Evolutionary conservation across 164 flowering plant genomes (phyloP), one percentile per base, ranked within the genome.

Genomic region (Buxus sempervirens): DNA sequence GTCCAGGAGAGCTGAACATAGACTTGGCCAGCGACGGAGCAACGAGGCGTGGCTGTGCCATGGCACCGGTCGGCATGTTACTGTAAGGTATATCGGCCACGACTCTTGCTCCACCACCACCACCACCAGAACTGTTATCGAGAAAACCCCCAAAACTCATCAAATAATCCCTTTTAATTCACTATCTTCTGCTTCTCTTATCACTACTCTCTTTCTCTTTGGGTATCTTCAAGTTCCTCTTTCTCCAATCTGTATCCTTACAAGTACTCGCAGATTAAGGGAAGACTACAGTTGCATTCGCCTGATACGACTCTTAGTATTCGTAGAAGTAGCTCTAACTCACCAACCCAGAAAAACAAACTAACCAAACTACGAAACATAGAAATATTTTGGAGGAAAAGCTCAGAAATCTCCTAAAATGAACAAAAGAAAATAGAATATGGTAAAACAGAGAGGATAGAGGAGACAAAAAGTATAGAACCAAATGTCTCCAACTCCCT

Each of bases 91-190:
- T 69, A 69, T 84, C 91, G 8, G 83, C 76, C 41, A 77, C 86
- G 36, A 85, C 76, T 62, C 85, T 82, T 49, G 81, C 87, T 49
- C 72, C 74, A 28, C 80, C 85, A 56, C 72, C 74, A 28, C 80
- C 85, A 64, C 78, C 75, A 68, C 82, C 83, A 56, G 80, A 28
- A 71, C 78, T 76, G 53, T 72, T 86, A 23, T 90, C 97, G 45
- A 91, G 79, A 69, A 90, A 90, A 25, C 90, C 97, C 84, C 96
- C 96, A 83, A 91, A 90, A 86, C 86, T 94, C 96, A 90, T 94
- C 78, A 90, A 90, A 75, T 63, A 49, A 16, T 14, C 26, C 57
- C 54, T 70, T 36, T 49, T 48, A 28, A 64, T 49, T 53, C 10
- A 54, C 49, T 22, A 45, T 36, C 60, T 64, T 28, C 26, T 23